Percentiles rank a stretch among this genome's conserved stretches.
Conservation (phyloP, 495 filamentous ascomycete species). For the Annulohypoxylon nitens region DNA sequence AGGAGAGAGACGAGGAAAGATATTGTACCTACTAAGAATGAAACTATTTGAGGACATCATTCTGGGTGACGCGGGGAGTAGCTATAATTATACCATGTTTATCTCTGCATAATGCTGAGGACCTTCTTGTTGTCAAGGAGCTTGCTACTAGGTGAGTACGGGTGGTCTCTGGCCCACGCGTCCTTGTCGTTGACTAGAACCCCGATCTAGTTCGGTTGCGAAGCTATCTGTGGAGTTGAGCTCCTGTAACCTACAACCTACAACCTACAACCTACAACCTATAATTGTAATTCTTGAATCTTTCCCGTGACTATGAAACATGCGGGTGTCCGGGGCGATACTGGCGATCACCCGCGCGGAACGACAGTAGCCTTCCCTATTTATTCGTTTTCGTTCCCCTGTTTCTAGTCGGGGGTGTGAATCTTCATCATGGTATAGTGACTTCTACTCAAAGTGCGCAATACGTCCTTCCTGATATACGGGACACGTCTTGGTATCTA, state of each 20-base stretch:
- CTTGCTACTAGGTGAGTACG: background rate
- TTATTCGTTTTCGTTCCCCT: background rate
- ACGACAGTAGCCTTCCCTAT: background rate
- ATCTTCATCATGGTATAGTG: no score
- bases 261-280: no score
- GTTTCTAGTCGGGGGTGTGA: no score
- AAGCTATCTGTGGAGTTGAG: background rate
- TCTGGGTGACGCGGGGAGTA: background rate
- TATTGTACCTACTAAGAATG: background rate
- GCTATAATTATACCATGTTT: no score
- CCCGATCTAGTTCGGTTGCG: background rate
- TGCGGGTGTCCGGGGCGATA: background rate
- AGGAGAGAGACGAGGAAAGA: no score
- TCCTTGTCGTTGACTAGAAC: background rate
- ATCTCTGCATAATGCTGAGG: background rate
- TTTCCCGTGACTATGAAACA: background rate
- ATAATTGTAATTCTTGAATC: background rate
- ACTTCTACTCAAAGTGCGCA: no score
- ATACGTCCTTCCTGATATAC: no score
- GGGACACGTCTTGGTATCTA: background rate
- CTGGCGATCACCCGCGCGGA: background rate
- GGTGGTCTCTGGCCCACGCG: background rate
- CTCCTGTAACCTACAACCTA: background rate
- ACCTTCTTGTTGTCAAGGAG: background rate
- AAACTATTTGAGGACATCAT: background rate